Base-by-base conservation (phyloP, 768 basidiomycete species). In the Lentinus brumalis region DNA sequence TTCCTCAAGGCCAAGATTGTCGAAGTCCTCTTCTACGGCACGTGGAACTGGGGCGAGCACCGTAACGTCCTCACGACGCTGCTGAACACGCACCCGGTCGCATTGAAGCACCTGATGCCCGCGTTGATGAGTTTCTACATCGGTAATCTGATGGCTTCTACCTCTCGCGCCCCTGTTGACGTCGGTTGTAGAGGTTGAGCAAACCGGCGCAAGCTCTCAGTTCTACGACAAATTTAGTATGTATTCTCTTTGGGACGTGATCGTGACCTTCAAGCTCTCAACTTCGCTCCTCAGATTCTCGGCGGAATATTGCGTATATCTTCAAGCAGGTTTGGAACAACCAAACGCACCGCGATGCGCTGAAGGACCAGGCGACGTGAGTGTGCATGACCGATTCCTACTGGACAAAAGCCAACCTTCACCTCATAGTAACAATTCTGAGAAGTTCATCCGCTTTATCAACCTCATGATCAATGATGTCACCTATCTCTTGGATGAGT, bases 391-490 rank as follows among this genome's bases (percentile, higher is more conserved):
- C 10, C 53, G 5, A 18, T n/a, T 29, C 18, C 8, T n/a, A 45
- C 1, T 10, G 3, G 14, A 38, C 31, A 8, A 10, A 51, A 41
- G 53, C 41, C 18, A 3, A 59, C 56, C 50, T 15, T 12, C 15
- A 14, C 31, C 2, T 15, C 60, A 26, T 26, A 96, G 92, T 64
- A 50, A 55, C 31, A 86, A 94, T 70, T 88, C 92, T 50, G 94
- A 97, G 67, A 91, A 92, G 74, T 98, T 98, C 73, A 88, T 98
- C 55, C 88, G 89, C 57, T 98, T 99, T 73, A 84, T 96, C 77
- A 98, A 99, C 76, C 80, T 98, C 68, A 91, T 98, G 86, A 97
- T 98, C 79, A 98, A 97, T 81, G 97, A 99, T 68, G 94, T 96
- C 56, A 98, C 96, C 9, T 98, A 95, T 75, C 89, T 98, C 54